These are phyloP conservation scores for Phytophthora sp. DNA, from an alignment of 352 stramenopile species.

Conservation along the genomic window DNA sequence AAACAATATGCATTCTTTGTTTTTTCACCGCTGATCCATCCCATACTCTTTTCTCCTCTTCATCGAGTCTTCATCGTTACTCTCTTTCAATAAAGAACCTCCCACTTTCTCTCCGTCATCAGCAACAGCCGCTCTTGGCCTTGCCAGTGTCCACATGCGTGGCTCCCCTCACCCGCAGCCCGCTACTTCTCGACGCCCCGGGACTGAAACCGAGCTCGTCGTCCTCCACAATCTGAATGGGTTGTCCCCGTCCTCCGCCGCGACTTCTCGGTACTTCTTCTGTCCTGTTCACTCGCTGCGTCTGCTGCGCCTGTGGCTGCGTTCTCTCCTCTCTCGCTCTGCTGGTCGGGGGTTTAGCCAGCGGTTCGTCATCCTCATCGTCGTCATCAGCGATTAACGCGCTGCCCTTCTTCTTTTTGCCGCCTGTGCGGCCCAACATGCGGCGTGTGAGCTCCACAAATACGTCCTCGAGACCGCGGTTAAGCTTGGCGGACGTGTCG, in stretches of 20 bases:
- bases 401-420: conserved; percentile 84
- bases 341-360: conserved; percentile 39
- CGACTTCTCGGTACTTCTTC: conserved; percentile 44
- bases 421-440: conserved; percentile 69
- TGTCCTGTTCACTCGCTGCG: conserved; percentile 32
- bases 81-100: conserved; percentile 28
- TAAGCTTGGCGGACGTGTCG: conserved; percentile 92
- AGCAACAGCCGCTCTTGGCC: conserved; percentile 68
- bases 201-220: conserved; percentile 41
- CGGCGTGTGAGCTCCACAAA: conserved; percentile 91
- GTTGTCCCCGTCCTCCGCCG: conserved; percentile 54
- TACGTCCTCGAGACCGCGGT: conserved; percentile 90
- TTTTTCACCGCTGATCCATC: too few relatives aligned
- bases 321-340: conserved; percentile 16
- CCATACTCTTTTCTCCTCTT: conserved; percentile 26
- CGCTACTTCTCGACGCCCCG: conserved; percentile 39
- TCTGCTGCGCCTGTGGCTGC: conserved; percentile 10
- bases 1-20: conserved; percentile 31
- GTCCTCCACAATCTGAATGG: conserved; percentile 72
- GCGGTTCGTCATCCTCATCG: conserved; percentile 33
- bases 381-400: conserved; percentile 84
- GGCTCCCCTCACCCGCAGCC: conserved; percentile 55
- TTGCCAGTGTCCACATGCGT: conserved; percentile 58
- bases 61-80: conserved; percentile 14
- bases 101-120: conserved; percentile 16